Percentiles rank a stretch among this genome's conserved stretches.
phyloP scores from a whole-genome alignment of 805 yeast species.

The Cyberlindnera nakhonratchasimensis region DNA sequence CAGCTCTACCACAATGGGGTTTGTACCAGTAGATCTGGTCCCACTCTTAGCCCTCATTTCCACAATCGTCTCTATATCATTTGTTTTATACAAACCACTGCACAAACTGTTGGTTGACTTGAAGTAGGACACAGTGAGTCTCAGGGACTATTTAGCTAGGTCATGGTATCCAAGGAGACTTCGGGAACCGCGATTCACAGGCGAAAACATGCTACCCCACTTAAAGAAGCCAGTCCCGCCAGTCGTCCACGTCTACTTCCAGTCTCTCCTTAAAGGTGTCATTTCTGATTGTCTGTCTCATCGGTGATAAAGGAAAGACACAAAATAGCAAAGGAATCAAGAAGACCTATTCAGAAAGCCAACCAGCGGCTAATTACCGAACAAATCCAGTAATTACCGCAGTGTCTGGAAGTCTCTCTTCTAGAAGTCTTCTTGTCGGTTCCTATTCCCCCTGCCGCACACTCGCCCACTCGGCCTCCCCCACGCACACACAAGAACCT shows the following conservation, averaged over 20 bases:
- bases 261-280: too few relatives aligned
- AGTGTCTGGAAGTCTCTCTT: too few relatives aligned
- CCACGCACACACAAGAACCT: not conserved
- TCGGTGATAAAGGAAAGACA: not conserved
- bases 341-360: not conserved
- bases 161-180: too few relatives aligned
- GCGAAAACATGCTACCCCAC: too few relatives aligned
- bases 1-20: slow-evolving; percentile 7
- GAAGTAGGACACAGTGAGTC: slow-evolving; percentile 1
- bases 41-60: slow-evolving; percentile 6
- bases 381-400: too few relatives aligned
- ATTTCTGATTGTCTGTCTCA: not conserved
- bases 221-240: too few relatives aligned
- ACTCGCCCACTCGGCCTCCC: not conserved
- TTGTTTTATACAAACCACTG: not conserved
- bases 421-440: not conserved
- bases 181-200: too few relatives aligned
- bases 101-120: slow-evolving; percentile 1
- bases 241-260: too few relatives aligned
- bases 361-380: too few relatives aligned
- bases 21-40: slow-evolving; percentile 9
- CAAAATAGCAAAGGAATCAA: not conserved
- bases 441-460: too few relatives aligned
- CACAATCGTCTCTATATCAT: not conserved
- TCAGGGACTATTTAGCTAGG: too few relatives aligned